A percentile compares a stretch with the other conserved stretches of the same genome.
These are phyloP conservation scores for Cercophora sp. DNA, from an alignment of 495 filamentous ascomycete species.

Conservation along the genomic window DNA sequence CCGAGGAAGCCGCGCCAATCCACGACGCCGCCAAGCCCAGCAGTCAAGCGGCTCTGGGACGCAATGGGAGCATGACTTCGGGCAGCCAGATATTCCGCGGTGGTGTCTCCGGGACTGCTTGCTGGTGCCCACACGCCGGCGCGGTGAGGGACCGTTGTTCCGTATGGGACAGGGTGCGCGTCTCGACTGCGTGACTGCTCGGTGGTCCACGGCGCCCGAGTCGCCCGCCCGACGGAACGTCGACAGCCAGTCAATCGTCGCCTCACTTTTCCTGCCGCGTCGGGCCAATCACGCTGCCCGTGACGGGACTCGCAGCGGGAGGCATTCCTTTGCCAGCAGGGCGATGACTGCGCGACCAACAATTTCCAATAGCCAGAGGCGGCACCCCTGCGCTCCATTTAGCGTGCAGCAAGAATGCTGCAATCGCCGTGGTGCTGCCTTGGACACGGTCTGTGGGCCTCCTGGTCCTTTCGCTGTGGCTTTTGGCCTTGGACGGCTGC, in stretches of 20 bases:
- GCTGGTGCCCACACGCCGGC: background rate
- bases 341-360: slow-evolving; percentile 16
- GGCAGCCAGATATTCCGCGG: slow-evolving; percentile 4
- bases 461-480: background rate
- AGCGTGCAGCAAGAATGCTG: slow-evolving; percentile 3
- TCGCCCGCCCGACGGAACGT: slow-evolving; percentile 3
- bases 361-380: slow-evolving; percentile 10
- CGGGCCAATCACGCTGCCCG: slow-evolving; percentile 17
- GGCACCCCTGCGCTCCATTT: background rate
- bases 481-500: background rate
- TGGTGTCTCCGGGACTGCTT: background rate
- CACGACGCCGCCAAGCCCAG: background rate
- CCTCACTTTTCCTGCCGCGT: slow-evolving; percentile 18
- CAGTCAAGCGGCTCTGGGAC: background rate
- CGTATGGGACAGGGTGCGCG: too few relatives aligned
- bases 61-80: slow-evolving; percentile 3
- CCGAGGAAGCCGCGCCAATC: slow-evolving; percentile 13
- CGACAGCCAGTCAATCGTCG: slow-evolving; percentile 17
- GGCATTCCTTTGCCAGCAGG: slow-evolving; percentile 19
- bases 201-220: slow-evolving; percentile 15
- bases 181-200: slow-evolving; percentile 4
- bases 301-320: slow-evolving; percentile 13
- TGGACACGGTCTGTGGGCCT: background rate
- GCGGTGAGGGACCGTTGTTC: slow-evolving; percentile 5
- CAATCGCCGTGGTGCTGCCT: background rate